These are phyloP conservation scores for Peniophora sp. DNA, from an alignment of 1,284 basidiomycete species.

Conservation along the genomic window DNA sequence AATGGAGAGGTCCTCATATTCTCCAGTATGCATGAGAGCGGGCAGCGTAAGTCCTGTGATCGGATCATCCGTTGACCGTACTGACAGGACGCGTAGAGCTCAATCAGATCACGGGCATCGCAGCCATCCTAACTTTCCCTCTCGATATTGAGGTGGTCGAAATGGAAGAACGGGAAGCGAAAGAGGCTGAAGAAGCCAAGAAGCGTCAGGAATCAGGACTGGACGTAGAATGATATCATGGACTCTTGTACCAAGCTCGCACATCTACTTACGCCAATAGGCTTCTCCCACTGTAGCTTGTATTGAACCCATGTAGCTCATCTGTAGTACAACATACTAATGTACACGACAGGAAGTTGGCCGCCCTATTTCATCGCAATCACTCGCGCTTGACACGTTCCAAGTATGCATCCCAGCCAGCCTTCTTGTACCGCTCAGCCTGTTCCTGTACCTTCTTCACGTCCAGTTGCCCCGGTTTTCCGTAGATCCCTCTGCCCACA, in stretches of 20 bases:
- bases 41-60: conserved; percentile 65
- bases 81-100: conserved; percentile 52
- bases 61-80: conserved; percentile 1
- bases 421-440: conserved; percentile 77
- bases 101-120: conserved; percentile 91
- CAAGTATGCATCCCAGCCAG: conserved; percentile 91
- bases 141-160: conserved; percentile 93
- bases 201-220: conserved; percentile 21
- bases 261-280: background rate
- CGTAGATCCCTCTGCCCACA: conserved; percentile 94
- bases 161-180: conserved; percentile 68
- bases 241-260: conserved; percentile 9
- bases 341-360: too few relatives aligned
- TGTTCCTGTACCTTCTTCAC: conserved; percentile 58
- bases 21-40: conserved; percentile 98
- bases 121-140: conserved; percentile 94
- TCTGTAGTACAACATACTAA: too few relatives aligned
- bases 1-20: conserved; percentile 95
- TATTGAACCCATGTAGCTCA: background rate
- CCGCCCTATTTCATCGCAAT: too few relatives aligned
- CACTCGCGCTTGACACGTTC: conserved; percentile 19
- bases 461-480: conserved; percentile 53
- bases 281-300: background rate
- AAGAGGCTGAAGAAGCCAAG: conserved; percentile 36
- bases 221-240: background rate